Percentiles rank a stretch among this genome's conserved stretches.
These are phyloP conservation scores for Osmanthus fragrans DNA, from an alignment of 257 asterid species.

Conservation along the genomic window DNA sequence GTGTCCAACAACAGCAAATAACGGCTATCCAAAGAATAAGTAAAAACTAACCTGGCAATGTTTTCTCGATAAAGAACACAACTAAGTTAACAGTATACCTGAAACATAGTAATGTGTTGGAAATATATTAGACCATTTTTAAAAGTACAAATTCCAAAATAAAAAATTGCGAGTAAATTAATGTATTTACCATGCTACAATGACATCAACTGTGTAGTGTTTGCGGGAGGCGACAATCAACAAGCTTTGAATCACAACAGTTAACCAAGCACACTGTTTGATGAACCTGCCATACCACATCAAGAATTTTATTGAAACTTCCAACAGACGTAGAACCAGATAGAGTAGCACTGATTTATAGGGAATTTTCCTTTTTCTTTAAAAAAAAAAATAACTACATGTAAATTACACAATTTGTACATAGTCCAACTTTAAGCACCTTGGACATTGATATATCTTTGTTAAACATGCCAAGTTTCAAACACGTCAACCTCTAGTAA, in stretches of 20 bases:
- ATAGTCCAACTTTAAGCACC: not conserved
- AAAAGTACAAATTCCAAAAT: not conserved
- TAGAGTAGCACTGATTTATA: not conserved
- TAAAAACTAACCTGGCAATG: conserved; percentile 66
- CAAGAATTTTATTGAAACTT: conserved; percentile 8
- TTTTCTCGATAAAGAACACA: conserved; percentile 78
- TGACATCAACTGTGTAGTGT: conserved; percentile 90
- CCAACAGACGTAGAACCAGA: not conserved
- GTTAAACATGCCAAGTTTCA: not conserved
- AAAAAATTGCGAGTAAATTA: not conserved
- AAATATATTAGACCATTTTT: not conserved
- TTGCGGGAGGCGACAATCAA: conserved; percentile 92
- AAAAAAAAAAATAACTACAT: too few relatives aligned
- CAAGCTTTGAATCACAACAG: conserved; percentile 76
- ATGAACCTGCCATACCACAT: conserved; percentile 51
- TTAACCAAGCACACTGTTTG: conserved; percentile 72
- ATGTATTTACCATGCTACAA: conserved; percentile 80
- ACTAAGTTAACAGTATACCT: conserved; percentile 94
- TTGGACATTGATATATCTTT: not conserved
- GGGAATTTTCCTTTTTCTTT: not conserved
- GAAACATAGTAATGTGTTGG: conserved; percentile 22
- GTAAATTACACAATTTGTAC: not conserved
- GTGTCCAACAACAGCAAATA: not conserved
- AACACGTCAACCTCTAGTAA: not conserved
- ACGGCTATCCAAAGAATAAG: not conserved